Conservation (phyloP, 31 red algal species). For the Bonnemaisonia californica region DNA sequence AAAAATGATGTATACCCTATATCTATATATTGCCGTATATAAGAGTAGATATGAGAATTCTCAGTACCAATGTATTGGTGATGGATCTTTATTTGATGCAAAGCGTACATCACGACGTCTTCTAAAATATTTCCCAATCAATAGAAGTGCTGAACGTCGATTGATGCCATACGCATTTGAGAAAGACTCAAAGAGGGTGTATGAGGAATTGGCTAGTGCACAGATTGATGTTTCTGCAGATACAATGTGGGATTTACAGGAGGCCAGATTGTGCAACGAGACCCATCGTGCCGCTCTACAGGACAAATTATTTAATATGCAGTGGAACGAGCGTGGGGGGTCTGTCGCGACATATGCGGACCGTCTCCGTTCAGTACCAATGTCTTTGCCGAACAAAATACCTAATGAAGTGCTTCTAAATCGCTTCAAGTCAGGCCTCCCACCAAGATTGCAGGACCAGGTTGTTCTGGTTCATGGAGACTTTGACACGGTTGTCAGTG, state of each 20-base stretch:
- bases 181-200: neutral
- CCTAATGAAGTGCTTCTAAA: no score
- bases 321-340: no score
- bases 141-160: neutral
- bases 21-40: neutral
- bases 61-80: neutral
- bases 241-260: neutral
- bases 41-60: constrained; percentile 2
- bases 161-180: constrained; percentile 8
- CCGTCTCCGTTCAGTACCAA: no score
- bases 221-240: neutral
- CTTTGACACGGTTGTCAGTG: no score
- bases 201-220: neutral
- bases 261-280: constrained; percentile 10
- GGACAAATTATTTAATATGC: no score
- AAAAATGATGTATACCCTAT: neutral
- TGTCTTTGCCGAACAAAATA: no score
- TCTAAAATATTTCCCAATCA: neutral
- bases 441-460: no score
- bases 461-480: no score
- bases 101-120: neutral
- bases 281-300: no score
- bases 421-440: no score
- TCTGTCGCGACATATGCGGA: no score
- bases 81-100: constrained; percentile 1